Evolutionary conservation across 495 filamentous ascomycete species (phyloP).

Genomic region (Penicillium cosmopolitanum): DNA sequence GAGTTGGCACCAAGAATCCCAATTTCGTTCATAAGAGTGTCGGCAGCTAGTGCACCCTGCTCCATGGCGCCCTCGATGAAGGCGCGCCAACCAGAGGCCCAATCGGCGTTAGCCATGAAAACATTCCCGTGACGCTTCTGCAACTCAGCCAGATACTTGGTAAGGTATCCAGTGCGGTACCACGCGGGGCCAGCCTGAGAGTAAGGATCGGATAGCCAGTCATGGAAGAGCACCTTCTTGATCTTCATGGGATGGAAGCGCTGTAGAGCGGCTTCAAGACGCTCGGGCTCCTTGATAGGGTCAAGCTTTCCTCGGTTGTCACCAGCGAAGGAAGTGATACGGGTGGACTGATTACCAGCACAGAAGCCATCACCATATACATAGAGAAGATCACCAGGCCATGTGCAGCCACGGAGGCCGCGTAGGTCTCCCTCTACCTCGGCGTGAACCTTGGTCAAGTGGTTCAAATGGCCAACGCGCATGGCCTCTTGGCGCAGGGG

Average conservation of each 20-base stretch:
- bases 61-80: constrained; percentile 38
- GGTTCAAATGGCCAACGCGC: constrained; percentile 24
- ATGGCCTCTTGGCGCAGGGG: constrained; percentile 23
- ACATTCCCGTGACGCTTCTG: constrained; percentile 29
- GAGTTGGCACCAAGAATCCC: not conserved
- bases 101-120: constrained; percentile 35
- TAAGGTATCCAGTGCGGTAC: constrained; percentile 21
- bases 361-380: constrained; percentile 8
- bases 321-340: constrained; percentile 5
- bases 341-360: constrained; percentile 6
- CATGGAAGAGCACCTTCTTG: constrained; percentile 27
- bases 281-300: constrained; percentile 7
- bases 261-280: constrained; percentile 12
- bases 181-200: constrained; percentile 30
- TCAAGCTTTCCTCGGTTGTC: not conserved
- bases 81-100: constrained; percentile 36
- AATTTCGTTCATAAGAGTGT: constrained; percentile 1
- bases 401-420: constrained; percentile 2
- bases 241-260: constrained; percentile 24
- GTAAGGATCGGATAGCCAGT: constrained; percentile 38
- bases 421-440: constrained; percentile 16
- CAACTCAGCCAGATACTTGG: constrained; percentile 26
- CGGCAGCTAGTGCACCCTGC: constrained; percentile 7
- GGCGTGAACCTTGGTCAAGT: constrained; percentile 29
- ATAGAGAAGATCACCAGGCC: not conserved